Base-by-base conservation (phyloP, 129 eudicot genomes). In the Erigeron canadensis region DNA sequence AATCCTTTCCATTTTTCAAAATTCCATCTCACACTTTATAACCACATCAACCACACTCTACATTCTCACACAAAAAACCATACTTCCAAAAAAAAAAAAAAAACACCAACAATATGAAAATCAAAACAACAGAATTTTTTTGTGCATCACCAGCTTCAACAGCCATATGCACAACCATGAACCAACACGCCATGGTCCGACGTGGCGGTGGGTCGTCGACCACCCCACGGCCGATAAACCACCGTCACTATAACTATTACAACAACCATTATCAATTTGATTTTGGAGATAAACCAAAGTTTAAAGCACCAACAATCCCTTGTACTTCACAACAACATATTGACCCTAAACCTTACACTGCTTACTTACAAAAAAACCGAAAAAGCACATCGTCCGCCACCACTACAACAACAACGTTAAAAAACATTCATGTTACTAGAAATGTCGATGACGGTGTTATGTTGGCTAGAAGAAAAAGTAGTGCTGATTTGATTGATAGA, bases 61-160 rank as follows among this genome's bases (percentile, higher is more conserved):
- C 72, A 74, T 22, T 1, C 38, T 61, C 83, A 13, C 79, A 75
- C 66, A 67, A 67, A 57, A 28, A 17, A 7, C 76, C 72, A 45
- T 13, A 12, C 15, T 41, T n/a, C 16, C 40, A 41, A 45, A 19
- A 64, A 70, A 16, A 42, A 42, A 42, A 42, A 42, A 51, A 51
- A 53, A 53, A 53, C 8, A 53, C 58, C 42, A 65, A 69, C 15
- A 69, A 10, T 8, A 81, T 82, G 86, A 82, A 82, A 37, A 77
- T 82, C 63, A 82, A 82, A 63, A 66, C 86, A 1, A 46, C 74
- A 8, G 86, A 77, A 21, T 76, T 82, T 41, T 82, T 82, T 41
- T 82, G 86, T 18, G 82, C 86, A 69, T 82, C 86, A 34, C 82
- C 86, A 65, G 82, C 86, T 6, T 82, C 86, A 63, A 82, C 86